Percentiles rank a stretch among this genome's conserved stretches.
These are phyloP conservation scores for Neofusicoccum laricinum DNA, from an alignment of 2,329 filamentous ascomycete genomes.

Conservation along the genomic window DNA sequence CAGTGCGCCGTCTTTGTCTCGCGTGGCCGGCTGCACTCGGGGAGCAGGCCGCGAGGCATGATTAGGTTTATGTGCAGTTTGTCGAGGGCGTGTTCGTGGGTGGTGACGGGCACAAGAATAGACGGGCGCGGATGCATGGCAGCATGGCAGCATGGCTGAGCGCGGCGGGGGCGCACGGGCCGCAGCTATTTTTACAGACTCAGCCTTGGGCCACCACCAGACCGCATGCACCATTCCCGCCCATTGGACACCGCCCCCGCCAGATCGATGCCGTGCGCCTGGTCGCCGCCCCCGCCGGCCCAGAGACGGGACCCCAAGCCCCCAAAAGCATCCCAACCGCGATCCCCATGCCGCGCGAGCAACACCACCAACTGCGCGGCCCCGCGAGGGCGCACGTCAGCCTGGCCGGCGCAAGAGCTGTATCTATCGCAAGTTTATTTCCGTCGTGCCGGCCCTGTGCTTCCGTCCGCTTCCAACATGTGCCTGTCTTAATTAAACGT, in stretches of 20 bases:
- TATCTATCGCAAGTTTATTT: constrained; percentile 3
- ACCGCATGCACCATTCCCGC: not conserved
- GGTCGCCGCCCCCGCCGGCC: not conserved
- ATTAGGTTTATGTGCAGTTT: not conserved
- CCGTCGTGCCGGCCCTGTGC: not conserved
- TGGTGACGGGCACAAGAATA: not conserved
- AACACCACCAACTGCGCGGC: constrained; percentile 2
- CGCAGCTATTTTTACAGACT: constrained; percentile 8
- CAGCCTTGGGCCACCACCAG: not conserved
- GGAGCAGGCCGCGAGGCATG: too few species aligned
- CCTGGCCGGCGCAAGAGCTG: not conserved
- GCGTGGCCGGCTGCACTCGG: too few species aligned
- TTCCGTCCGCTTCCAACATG: not conserved
- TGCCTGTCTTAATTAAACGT: constrained; percentile 5
- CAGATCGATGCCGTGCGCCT: constrained; percentile 11
- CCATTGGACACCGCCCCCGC: not conserved
- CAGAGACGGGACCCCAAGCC: not conserved
- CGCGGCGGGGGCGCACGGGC: not conserved
- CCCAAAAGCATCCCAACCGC: not conserved
- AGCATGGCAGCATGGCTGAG: not conserved
- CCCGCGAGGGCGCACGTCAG: not conserved
- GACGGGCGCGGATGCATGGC: too few species aligned
- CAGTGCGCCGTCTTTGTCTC: too few species aligned
- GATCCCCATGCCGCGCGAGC: not conserved
- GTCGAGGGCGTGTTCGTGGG: not conserved